These are phyloP conservation scores for Boletus semigastroideus DNA, from an alignment of 1,284 basidiomycete species.

Conservation along the genomic window DNA sequence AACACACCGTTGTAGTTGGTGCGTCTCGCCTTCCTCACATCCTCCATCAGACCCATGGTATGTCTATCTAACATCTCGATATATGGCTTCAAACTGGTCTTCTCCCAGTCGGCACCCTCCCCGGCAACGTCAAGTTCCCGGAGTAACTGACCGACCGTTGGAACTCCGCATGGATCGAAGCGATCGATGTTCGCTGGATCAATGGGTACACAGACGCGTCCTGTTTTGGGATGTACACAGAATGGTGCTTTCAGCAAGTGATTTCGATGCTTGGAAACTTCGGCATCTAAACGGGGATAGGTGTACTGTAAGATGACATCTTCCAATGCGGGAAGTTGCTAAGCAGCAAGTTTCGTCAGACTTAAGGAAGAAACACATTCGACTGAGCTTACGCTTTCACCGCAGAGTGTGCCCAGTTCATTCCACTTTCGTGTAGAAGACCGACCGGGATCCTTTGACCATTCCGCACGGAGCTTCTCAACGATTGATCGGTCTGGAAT, in stretches of 20 bases:
- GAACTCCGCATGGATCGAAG: slow-evolving; percentile 86
- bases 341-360: slow-evolving; percentile 5
- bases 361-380: not conserved
- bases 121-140: slow-evolving; percentile 66
- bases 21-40: slow-evolving; percentile 53
- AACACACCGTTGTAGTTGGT: slow-evolving; percentile 28
- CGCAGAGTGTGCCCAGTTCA: slow-evolving; percentile 50
- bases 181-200: slow-evolving; percentile 75
- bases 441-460: slow-evolving; percentile 57
- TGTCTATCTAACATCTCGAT: slow-evolving; percentile 90
- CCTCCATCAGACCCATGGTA: slow-evolving; percentile 55
- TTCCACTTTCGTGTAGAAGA: slow-evolving; percentile 73
- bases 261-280: slow-evolving; percentile 97
- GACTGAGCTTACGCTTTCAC: slow-evolving; percentile 11
- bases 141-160: slow-evolving; percentile 83
- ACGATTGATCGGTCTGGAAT: slow-evolving; percentile 64
- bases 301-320: slow-evolving; percentile 94
- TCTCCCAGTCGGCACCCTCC: slow-evolving; percentile 61
- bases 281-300: slow-evolving; percentile 94
- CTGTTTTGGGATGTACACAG: slow-evolving; percentile 95
- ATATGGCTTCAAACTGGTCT: slow-evolving; percentile 82
- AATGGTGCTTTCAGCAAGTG: slow-evolving; percentile 98
- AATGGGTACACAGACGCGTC: slow-evolving; percentile 92
- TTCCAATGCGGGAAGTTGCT: slow-evolving; percentile 59
- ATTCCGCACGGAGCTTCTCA: slow-evolving; percentile 53